Evolutionary conservation across 116 monocot genomes (phyloP).

Genomic region (Posidonia oceanica): DNA sequence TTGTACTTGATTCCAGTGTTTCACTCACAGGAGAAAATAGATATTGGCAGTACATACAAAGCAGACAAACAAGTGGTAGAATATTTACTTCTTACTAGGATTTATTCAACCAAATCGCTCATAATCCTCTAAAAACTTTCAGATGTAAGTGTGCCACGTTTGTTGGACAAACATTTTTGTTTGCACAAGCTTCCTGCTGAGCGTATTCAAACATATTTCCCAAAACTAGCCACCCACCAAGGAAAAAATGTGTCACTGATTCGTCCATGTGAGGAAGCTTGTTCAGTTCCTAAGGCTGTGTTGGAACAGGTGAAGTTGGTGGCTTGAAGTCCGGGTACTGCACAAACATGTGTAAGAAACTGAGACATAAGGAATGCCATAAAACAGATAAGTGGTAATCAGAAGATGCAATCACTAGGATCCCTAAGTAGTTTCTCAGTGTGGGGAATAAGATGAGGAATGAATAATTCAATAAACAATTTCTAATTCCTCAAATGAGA

Average conservation of each 20-base stretch:
- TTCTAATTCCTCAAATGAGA: no score
- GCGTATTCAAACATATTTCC: background rate
- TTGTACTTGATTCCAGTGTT: no score
- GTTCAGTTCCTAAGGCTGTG: slow-evolving; percentile 36
- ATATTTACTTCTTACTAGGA: background rate
- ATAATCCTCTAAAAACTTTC: background rate
- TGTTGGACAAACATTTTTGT: background rate
- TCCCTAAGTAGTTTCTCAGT: background rate
- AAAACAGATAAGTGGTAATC: no score
- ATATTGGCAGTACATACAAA: no score
- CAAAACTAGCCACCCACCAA: background rate
- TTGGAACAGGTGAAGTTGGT: slow-evolving; percentile 78
- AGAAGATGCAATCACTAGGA: background rate
- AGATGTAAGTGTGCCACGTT: background rate
- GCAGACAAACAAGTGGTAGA: no score
- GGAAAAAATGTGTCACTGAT: background rate
- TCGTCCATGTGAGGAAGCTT: background rate
- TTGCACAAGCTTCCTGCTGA: background rate
- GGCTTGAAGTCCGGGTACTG: slow-evolving; percentile 89
- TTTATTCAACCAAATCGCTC: background rate
- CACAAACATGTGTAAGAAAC: slow-evolving; percentile 14
- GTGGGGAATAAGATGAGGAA: no score
- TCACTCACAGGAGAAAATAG: no score
- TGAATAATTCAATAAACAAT: no score
- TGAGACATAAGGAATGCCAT: background rate